Evolutionary conservation across 805 yeast species (phyloP), one percentile per base, ranked within the genome.

Genomic region (Crinitomyces ghanaensis): DNA sequence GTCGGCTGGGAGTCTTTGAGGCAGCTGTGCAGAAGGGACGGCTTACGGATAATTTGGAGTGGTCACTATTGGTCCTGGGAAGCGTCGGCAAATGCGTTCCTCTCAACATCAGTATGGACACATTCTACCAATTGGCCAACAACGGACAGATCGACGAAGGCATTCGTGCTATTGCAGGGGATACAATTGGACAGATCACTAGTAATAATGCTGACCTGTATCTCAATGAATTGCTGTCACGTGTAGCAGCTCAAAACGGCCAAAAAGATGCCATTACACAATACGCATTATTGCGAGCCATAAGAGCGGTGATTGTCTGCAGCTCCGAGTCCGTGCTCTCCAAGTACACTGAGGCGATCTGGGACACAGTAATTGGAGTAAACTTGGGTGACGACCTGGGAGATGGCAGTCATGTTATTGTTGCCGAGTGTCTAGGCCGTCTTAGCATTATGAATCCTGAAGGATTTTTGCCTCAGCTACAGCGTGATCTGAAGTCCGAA

Each of bases 101-200:
- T 21, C 43, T 66, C 23, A 46, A 53, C 4, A 43, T 60, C 14
- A 50, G 59, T 3, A 43, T 66, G 18, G 59, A 53, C 1, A 56
- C 63, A 12, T 50, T 73, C 42, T 50, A 53, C 42, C 38, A 35
- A 13, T 45, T 56, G 37, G 48, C 65, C 38, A 45, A 49, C 3
- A 50, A 59, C 7, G 66, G 65, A 23, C 54, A 54, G 6, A 36
- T 34, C 6, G 46, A 40, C 5, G 28, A 28, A 28, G 48, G 65
- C 4, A 46, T 66, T 4, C 62, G 61, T 34, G 41, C 59, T 5
- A 68, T 70, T 15, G 64, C 78, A 2, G 68, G 78, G 1, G 63
- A 65, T 31, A 62, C 77, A 0, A 48, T 74, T 19, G 78, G 81
- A 2, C 62, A 66, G 8, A 49, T 71, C 16, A 57, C 68, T 6